Percentiles rank a stretch among this genome's conserved stretches.
phyloP scores from a whole-genome alignment of 73 alveolate species.

The Paramecium sexaurelia region DNA sequence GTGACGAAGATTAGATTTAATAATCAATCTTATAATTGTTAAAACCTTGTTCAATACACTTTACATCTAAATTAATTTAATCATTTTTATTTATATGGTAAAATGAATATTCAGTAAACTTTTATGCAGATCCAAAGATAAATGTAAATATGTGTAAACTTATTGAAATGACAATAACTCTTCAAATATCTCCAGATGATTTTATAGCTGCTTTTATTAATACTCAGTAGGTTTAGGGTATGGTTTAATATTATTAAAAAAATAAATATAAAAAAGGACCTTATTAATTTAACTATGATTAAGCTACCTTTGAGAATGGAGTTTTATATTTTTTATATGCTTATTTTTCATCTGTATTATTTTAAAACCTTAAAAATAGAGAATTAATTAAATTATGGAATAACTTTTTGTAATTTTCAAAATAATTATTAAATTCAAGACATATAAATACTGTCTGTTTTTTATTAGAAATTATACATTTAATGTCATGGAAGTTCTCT shows the following conservation, averaged over 20 bases:
- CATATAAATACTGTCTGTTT: slow-evolving; percentile 54
- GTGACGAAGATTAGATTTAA: slow-evolving; percentile 42
- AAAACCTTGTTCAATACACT: neutral
- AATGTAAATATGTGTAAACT: slow-evolving; percentile 8
- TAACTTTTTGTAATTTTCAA: neutral
- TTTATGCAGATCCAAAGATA: slow-evolving; percentile 37
- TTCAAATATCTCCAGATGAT: slow-evolving; percentile 48
- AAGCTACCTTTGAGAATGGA: slow-evolving; percentile 50
- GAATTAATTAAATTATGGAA: neutral
- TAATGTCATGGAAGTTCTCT: slow-evolving; percentile 63
- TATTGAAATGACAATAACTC: slow-evolving; percentile 25
- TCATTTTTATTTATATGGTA: slow-evolving; percentile 2
- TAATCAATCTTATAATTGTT: slow-evolving; percentile 16
- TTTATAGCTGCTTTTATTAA: slow-evolving; percentile 15
- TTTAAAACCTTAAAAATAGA: neutral
- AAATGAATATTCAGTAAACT: slow-evolving; percentile 27
- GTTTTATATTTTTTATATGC: slow-evolving; percentile 4
- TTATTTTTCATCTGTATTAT: neutral
- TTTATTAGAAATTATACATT: slow-evolving; percentile 46
- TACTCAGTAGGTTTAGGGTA: neutral
- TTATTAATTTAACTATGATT: slow-evolving; percentile 32
- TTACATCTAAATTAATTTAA: neutral
- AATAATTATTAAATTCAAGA: neutral
- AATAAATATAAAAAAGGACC: neutral
- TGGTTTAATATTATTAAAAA: neutral